A percentile compares a stretch with the other conserved stretches of the same genome.
These are phyloP conservation scores for Verticillium nonalfalfae DNA, from an alignment of 2,329 filamentous ascomycete species.

Conservation along the genomic window DNA sequence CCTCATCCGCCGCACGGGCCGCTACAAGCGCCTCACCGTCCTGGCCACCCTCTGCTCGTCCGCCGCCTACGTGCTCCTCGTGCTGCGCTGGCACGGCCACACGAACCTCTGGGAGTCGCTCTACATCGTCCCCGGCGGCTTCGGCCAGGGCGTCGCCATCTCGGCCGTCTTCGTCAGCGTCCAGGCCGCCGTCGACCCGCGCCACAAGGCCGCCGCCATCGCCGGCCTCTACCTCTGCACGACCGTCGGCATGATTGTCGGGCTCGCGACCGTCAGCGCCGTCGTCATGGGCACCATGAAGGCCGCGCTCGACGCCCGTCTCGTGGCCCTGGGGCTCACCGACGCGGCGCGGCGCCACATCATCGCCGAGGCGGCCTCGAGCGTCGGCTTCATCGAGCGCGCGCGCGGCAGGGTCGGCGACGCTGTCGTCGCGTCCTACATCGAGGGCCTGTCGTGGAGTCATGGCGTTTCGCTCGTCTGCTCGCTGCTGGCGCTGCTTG, in stretches of 20 bases:
- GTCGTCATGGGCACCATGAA: conserved; percentile 16
- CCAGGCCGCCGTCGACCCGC: conserved; percentile 28
- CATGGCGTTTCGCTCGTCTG: conserved; percentile 23
- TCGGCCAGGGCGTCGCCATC: conserved; percentile 31
- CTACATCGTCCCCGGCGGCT: conserved; percentile 42
- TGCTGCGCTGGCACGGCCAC: conserved; percentile 52
- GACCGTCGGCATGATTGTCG: conserved; percentile 27
- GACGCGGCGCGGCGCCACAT: conserved; percentile 18
- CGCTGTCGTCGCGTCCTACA: conserved; percentile 24
- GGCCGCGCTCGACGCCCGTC: conserved; percentile 9
- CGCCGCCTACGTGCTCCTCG: conserved; percentile 42
- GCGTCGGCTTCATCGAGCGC: conserved; percentile 22
- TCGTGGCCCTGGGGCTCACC: background rate
- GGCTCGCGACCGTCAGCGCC: conserved; percentile 28
- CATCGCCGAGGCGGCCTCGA: conserved; percentile 21
- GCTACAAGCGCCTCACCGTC: conserved; percentile 49
- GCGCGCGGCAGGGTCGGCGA: conserved; percentile 15
- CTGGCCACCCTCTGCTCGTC: conserved; percentile 42
- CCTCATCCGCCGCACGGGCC: conserved; percentile 49
- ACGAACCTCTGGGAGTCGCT: conserved; percentile 49
- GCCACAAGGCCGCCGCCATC: conserved; percentile 29
- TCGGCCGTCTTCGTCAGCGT: conserved; percentile 33
- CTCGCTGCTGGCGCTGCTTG: background rate
- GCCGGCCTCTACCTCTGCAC: conserved; percentile 30
- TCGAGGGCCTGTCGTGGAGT: conserved; percentile 25